These are phyloP conservation scores for Gryganskiella cystojenkinii DNA, from an alignment of 192 early-diverging fungal genomes.

Conservation along the genomic window DNA sequence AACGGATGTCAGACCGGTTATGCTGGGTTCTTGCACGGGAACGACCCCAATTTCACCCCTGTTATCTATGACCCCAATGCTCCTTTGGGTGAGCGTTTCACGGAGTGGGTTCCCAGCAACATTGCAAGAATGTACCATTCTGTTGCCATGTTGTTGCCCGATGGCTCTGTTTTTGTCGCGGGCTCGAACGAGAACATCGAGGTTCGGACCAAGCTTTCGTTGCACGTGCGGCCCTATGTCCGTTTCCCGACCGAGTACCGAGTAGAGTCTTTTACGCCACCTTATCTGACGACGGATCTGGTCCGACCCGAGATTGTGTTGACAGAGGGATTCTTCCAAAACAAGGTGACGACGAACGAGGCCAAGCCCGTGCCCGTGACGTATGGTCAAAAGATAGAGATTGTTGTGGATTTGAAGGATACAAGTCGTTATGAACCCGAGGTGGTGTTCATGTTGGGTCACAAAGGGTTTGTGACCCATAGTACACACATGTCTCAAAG, in stretches of 20 bases:
- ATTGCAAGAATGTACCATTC: conserved; percentile 76
- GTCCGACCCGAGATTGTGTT: conserved; percentile 51
- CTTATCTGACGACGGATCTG: conserved; percentile 58
- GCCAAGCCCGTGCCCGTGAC: conserved; percentile 26
- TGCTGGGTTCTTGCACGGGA: conserved; percentile 61
- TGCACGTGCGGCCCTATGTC: conserved; percentile 4
- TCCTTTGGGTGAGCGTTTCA: conserved; percentile 56
- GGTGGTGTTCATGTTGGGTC: conserved; percentile 55
- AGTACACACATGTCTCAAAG: conserved; percentile 67
- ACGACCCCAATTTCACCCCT: conserved; percentile 62
- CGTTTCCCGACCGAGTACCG: conserved; percentile 62
- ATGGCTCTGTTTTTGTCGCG: conserved; percentile 51
- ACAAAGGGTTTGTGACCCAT: conserved; percentile 63
- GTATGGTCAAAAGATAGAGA: conserved; percentile 40
- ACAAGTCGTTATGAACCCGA: conserved; percentile 29
- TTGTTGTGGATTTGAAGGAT: conserved; percentile 53
- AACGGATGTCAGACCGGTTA: conserved; percentile 71
- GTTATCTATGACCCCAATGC: conserved; percentile 64
- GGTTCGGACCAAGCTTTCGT: conserved; percentile 16
- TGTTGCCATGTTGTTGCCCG: conserved; percentile 57
- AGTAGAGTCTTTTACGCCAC: conserved; percentile 64
- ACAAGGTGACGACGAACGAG: background rate
- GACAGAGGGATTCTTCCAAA: background rate
- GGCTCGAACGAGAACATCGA: conserved; percentile 52
- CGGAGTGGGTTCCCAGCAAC: conserved; percentile 48